Evolutionary conservation across 2,329 filamentous ascomycete species (phyloP).

Genomic region (Aspergillus caelatus): DNA sequence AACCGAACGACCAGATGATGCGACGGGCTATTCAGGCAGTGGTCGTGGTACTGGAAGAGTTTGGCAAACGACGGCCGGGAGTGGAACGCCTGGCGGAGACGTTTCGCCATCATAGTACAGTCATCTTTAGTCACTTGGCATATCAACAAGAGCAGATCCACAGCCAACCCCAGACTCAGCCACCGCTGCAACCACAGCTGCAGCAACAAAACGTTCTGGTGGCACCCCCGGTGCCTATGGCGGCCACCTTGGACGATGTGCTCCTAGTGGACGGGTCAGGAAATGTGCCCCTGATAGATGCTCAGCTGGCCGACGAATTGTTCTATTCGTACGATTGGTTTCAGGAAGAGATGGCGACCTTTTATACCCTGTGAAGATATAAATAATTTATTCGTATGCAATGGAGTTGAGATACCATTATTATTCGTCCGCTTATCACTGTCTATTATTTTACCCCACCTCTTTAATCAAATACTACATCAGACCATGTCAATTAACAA

Average conservation of each 20-base stretch:
- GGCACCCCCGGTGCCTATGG: constrained; percentile 33
- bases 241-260: constrained; percentile 39
- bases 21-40: constrained; percentile 41
- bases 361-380: constrained; percentile 38
- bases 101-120: constrained; percentile 42
- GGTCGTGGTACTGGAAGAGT: constrained; percentile 41
- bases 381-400: not conserved
- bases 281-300: constrained; percentile 36
- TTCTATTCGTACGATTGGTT: constrained; percentile 45
- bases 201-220: constrained; percentile 18
- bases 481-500: too few relatives aligned
- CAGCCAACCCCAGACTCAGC: constrained; percentile 20
- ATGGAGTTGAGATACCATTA: not conserved
- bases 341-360: constrained; percentile 43
- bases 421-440: not conserved
- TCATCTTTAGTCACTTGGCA: constrained; percentile 40
- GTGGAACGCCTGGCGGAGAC: constrained; percentile 41
- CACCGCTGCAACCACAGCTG: constrained; percentile 11
- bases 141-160: constrained; percentile 35
- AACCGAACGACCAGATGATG: constrained; percentile 40
- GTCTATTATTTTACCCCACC: not conserved
- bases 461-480: not conserved
- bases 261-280: constrained; percentile 36
- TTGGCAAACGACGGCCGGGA: constrained; percentile 40
- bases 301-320: constrained; percentile 40